A percentile compares a stretch with the other conserved stretches of the same genome.
phyloP scores from a whole-genome alignment of 2,329 filamentous ascomycete genomes.

The Xylariomycetidae sp. region DNA sequence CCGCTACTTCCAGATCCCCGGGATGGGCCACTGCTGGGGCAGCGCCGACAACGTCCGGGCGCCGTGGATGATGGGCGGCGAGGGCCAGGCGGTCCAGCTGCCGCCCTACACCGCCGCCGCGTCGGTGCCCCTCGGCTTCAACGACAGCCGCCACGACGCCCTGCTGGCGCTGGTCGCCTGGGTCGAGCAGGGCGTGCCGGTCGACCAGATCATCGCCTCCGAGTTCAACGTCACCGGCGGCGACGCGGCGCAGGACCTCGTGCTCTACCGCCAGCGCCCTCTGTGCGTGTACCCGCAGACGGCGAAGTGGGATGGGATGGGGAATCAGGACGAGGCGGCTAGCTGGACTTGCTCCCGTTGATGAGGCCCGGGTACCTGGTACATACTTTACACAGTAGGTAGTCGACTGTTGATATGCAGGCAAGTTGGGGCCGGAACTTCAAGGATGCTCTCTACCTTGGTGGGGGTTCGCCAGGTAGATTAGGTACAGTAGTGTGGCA shows the following conservation, averaged over 20 bases:
- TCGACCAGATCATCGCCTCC: constrained; percentile 21
- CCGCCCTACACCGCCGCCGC: constrained; percentile 23
- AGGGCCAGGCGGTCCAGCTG: constrained; percentile 20
- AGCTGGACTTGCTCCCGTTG: constrained; percentile 28
- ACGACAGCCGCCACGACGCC: constrained; percentile 21
- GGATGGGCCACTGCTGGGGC: constrained; percentile 37
- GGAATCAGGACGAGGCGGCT: constrained; percentile 24
- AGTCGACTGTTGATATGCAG: too few species aligned
- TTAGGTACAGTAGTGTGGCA: too few species aligned
- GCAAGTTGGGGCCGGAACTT: too few species aligned
- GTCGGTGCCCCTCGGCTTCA: constrained; percentile 20
- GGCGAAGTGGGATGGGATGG: constrained; percentile 26
- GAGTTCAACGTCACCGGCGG: constrained; percentile 23
- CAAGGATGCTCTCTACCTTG: too few species aligned
- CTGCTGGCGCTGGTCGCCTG: constrained; percentile 24
- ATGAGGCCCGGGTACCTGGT: too few species aligned
- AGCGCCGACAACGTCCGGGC: constrained; percentile 19
- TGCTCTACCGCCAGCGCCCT: constrained; percentile 33
- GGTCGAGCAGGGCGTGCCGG: constrained; percentile 22
- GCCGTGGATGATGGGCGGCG: constrained; percentile 26
- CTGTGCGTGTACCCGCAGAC: constrained; percentile 32
- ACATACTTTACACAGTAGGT: too few species aligned
- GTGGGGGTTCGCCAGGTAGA: too few species aligned
- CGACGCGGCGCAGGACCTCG: constrained; percentile 17
- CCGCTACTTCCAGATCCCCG: constrained; percentile 38